phyloP scores from a whole-genome alignment of 2,329 filamentous ascomycete species.

The Xylariaceae sp. region DNA sequence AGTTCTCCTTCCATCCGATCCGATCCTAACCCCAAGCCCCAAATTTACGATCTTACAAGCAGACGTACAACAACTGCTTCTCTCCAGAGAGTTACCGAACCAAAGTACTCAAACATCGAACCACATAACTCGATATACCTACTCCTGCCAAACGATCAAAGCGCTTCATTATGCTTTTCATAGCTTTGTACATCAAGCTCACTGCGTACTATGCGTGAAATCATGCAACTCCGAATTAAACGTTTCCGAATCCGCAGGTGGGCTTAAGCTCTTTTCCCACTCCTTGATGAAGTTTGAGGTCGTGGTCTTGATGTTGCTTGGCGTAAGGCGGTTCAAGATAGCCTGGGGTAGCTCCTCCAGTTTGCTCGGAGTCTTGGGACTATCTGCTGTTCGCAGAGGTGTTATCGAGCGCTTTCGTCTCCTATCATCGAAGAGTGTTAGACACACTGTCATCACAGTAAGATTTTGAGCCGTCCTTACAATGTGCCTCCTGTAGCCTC shows the following conservation, averaged over 20 bases:
- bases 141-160: background rate
- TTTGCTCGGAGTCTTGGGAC: constrained; percentile 38
- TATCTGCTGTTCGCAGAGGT: constrained; percentile 24
- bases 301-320: constrained; percentile 75
- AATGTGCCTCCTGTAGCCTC: constrained; percentile 36
- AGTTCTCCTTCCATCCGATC: background rate
- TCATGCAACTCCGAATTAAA: constrained; percentile 16
- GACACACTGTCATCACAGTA: constrained; percentile 7
- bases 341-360: constrained; percentile 63
- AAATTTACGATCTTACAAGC: background rate
- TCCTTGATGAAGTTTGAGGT: constrained; percentile 86
- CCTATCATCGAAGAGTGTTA: constrained; percentile 29
- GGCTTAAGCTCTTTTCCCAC: constrained; percentile 77
- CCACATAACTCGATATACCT: background rate
- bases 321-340: constrained; percentile 67
- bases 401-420: constrained; percentile 29
- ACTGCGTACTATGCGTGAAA: constrained; percentile 11
- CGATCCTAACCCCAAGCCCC: background rate
- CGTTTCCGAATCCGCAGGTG: constrained; percentile 37
- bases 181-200: background rate
- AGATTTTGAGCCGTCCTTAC: constrained; percentile 39
- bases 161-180: constrained; percentile 1
- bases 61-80: background rate
- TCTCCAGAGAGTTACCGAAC: background rate
- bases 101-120: background rate